Evolutionary conservation across 495 filamentous ascomycete species (phyloP).

Genomic region (Trichoderma reesei): DNA sequence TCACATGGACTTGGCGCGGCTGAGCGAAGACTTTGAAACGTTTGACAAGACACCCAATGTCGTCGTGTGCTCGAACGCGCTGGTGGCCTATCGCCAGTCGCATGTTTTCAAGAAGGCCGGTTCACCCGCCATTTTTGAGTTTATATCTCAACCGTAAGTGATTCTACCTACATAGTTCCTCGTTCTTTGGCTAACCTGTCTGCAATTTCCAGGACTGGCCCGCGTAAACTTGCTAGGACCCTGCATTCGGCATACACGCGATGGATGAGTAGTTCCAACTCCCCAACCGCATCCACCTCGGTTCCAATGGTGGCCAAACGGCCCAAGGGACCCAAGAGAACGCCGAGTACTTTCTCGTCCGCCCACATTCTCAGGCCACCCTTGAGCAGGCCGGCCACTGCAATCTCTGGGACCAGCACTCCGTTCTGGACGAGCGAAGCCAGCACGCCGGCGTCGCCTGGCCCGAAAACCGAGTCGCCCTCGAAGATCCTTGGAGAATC

Average conservation of each 20-base stretch:
- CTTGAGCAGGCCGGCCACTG: not conserved
- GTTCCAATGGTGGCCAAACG: not conserved
- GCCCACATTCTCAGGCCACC: not conserved
- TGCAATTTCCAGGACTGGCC: not conserved
- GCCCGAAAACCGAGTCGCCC: not conserved
- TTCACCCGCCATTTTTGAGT: slow-evolving; percentile 18
- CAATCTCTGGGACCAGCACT: not conserved
- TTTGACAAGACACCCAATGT: slow-evolving; percentile 11
- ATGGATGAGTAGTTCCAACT: not conserved
- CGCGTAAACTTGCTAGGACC: not conserved
- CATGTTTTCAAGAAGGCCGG: slow-evolving; percentile 13
- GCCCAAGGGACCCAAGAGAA: not conserved
- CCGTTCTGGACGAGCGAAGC: not conserved
- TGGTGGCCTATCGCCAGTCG: slow-evolving; percentile 19
- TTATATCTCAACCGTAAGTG: slow-evolving; percentile 25
- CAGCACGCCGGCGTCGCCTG: not conserved
- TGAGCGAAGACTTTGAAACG: not conserved
- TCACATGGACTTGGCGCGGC: not conserved
- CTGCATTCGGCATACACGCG: not conserved
- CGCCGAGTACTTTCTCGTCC: not conserved
- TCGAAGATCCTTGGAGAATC: not conserved
- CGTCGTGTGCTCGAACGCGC: slow-evolving; percentile 18
- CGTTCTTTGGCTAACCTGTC: not conserved
- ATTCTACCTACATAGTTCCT: not conserved
- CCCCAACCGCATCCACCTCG: not conserved